Base-by-base conservation (phyloP, 192 early-diverging fungal genomes). In the Coemansia aciculifera region DNA sequence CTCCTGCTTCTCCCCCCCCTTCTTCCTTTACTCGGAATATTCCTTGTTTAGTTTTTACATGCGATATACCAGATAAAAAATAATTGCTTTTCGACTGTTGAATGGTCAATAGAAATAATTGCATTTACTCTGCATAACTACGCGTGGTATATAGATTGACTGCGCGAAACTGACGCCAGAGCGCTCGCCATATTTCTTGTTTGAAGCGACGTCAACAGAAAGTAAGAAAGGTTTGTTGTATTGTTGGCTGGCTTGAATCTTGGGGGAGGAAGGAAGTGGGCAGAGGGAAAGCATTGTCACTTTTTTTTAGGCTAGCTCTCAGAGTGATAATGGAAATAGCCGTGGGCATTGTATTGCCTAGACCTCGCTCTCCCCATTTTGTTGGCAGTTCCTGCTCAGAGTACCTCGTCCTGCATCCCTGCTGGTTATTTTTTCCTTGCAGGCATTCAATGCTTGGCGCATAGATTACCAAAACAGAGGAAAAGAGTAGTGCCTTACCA, bases 21-120 rank as follows among this genome's bases (percentile, higher is more conserved):
- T 29, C 27, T 31, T 32, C 3, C 15, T 32, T 15, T 2, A 29
- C 54, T 57, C 29, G 3, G 15, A 32, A 32, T n/a, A 34, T 29
- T 32, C 15, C 5, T 57, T 34, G 54, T 34, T 57, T 31, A 17
- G 12, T 5, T 57, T 57, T 31, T 15, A 17, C 15, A 34, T 32
- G 27, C 54, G 54, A 31, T 57, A 57, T 32, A 57, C 27, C 29
- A 32, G 51, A 24, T 34, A 32, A 57, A 57, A n/a, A 57, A 57
- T 57, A 31, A 15, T 56, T 34, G 54, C 31, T 42, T 38, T 23
- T 21, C 10, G 36, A 42, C 60, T 42, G 60, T 15, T 34, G 52
- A 56, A 19, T 40, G 60, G 38, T 62, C 38, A 54, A 27, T 23
- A 56, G 36, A 66, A 66, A 66, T 66, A 38, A 66, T 66, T 56